These are phyloP conservation scores for Primulina tabacum DNA, from an alignment of 257 asterid genomes.

Conservation along the genomic window DNA sequence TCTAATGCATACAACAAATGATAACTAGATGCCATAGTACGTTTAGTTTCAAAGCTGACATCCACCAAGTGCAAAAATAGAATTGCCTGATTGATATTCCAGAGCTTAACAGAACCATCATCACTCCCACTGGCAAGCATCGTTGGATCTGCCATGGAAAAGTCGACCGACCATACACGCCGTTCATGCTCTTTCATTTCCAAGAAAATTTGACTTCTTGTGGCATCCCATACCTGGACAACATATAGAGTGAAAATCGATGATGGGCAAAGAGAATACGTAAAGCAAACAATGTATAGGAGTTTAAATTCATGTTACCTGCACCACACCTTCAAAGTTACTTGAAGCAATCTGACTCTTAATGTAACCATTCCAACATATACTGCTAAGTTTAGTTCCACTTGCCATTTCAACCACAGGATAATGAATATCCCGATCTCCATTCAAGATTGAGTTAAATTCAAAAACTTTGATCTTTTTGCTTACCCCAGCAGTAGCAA, in stretches of 20 bases:
- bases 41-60: constrained; percentile 94
- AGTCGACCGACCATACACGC: constrained; percentile 96
- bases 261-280: neutral
- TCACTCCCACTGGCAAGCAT: constrained; percentile 98
- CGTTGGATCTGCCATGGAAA: constrained; percentile 89
- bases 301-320: constrained; percentile 40
- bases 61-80: constrained; percentile 90
- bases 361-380: constrained; percentile 93
- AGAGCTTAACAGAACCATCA: constrained; percentile 95
- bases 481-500: constrained; percentile 98
- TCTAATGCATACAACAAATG: constrained; percentile 37
- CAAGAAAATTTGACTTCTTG: constrained; percentile 82
- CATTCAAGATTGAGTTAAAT: constrained; percentile 64
- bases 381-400: constrained; percentile 89
- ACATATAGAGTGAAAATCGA: constrained; percentile 15
- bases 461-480: constrained; percentile 93
- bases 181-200: constrained; percentile 97
- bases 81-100: constrained; percentile 99
- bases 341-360: constrained; percentile 97
- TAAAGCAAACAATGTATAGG: neutral
- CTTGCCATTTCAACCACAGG: constrained; percentile 98
- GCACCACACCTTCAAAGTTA: constrained; percentile 98
- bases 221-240: constrained; percentile 86
- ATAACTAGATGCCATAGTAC: constrained; percentile 65
- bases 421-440: constrained; percentile 81